Evolutionary conservation across 2,329 filamentous ascomycete genomes (phyloP).

Genomic region (Penicillium glabrum): DNA sequence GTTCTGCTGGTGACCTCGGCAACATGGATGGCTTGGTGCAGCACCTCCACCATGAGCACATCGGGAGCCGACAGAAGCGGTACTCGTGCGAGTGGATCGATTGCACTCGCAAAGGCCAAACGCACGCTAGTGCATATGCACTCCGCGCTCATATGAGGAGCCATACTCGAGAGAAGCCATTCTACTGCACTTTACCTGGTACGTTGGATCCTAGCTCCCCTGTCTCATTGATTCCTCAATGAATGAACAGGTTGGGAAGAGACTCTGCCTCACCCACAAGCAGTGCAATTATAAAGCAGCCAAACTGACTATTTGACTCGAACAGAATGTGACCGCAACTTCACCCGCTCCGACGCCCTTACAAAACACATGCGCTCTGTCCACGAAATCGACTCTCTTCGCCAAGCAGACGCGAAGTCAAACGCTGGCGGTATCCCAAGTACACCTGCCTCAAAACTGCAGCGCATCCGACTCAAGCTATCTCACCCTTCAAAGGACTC

Average conservation of each 20-base stretch:
- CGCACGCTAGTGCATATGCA: conserved; percentile 93
- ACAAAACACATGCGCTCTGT: conserved; percentile 99
- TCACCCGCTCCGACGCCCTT: conserved; percentile 91
- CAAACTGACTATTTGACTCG: background rate
- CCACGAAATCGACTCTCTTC: conserved; percentile 90
- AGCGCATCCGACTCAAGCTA: conserved; percentile 45
- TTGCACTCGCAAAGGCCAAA: conserved; percentile 81
- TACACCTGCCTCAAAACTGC: conserved; percentile 35
- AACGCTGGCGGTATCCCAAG: conserved; percentile 33
- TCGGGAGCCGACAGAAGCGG: conserved; percentile 89
- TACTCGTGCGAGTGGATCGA: conserved; percentile 98
- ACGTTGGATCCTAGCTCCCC: conserved; percentile 29
- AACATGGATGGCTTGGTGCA: conserved; percentile 82
- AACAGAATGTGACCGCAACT: conserved; percentile 94
- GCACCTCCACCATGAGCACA: conserved; percentile 90
- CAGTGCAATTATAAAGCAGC: background rate
- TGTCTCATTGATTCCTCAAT: background rate
- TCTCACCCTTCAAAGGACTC: conserved; percentile 35
- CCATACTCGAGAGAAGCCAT: conserved; percentile 96
- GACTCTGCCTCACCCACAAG: background rate
- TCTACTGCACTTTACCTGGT: conserved; percentile 95
- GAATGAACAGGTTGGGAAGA: background rate
- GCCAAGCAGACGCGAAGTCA: conserved; percentile 58
- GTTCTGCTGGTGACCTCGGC: conserved; percentile 66
- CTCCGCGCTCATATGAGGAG: conserved; percentile 96